Conservation (phyloP, 1,284 basidiomycete species). For the Trametes pubescens region DNA sequence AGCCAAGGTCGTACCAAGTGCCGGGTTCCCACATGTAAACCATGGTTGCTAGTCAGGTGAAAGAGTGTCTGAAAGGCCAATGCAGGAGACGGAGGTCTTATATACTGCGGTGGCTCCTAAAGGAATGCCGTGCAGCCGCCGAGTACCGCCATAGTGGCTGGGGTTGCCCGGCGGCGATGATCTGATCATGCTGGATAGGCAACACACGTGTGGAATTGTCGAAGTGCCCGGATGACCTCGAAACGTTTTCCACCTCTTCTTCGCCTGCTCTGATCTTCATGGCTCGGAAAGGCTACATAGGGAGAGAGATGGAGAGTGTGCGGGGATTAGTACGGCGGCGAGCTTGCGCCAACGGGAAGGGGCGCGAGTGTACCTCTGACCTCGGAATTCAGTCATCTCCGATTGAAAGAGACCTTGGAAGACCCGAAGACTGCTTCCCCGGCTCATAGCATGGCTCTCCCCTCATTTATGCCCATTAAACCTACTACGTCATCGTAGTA, state of each 20-base stretch:
- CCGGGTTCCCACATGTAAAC: slow-evolving; percentile 67
- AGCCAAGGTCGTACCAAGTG: slow-evolving; percentile 62
- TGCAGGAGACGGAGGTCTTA: slow-evolving; percentile 10
- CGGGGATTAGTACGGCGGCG: no score
- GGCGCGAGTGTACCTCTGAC: no score
- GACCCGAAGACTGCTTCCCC: no score
- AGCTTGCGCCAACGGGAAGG: no score
- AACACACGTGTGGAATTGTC: slow-evolving; percentile 18
- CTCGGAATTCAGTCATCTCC: no score
- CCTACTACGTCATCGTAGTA: no score
- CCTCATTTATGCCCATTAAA: no score
- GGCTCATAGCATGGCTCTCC: no score
- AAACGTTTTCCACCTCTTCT: not conserved
- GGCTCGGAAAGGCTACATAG: not conserved
- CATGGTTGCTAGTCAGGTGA: slow-evolving; percentile 42
- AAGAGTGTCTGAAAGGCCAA: not conserved
- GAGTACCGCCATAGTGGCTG: slow-evolving; percentile 21
- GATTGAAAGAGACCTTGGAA: no score
- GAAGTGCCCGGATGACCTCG: not conserved
- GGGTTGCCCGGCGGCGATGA: slow-evolving; percentile 21
- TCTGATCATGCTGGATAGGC: slow-evolving; percentile 24
- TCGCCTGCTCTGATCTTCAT: not conserved
- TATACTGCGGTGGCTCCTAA: slow-evolving; percentile 22
- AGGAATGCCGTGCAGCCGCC: slow-evolving; percentile 19
- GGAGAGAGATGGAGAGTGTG: no score